A percentile compares a stretch with the other conserved stretches of the same genome.
phyloP scores from a whole-genome alignment of 306 rosid genomes.

The Vigna reflexopilosa region DNA sequence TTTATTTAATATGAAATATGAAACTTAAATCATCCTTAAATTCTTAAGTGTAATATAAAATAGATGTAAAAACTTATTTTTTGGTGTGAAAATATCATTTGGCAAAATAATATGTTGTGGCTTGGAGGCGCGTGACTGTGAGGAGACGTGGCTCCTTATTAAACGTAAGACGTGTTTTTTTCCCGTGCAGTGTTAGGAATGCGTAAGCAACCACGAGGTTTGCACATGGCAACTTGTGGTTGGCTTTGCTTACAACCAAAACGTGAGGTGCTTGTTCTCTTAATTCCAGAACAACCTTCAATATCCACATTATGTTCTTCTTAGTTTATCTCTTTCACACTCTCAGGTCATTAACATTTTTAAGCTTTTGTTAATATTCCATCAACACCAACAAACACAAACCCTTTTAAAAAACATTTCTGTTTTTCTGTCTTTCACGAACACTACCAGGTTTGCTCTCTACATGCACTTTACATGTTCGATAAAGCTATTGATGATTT shows the following conservation, averaged over 20 bases:
- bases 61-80: too few relatives aligned
- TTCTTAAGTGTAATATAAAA: too few relatives aligned
- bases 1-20: too few relatives aligned
- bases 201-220: neutral
- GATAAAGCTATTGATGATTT: neutral
- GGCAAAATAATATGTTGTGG: too few relatives aligned
- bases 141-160: neutral
- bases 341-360: neutral
- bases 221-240: conserved; percentile 40
- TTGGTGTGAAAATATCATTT: too few relatives aligned
- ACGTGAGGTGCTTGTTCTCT: conserved; percentile 41
- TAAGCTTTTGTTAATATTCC: neutral
- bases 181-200: neutral
- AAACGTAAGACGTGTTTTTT: neutral
- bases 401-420: neutral
- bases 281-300: neutral
- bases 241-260: neutral
- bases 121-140: too few relatives aligned
- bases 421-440: conserved; percentile 14
- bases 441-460: conserved; percentile 42
- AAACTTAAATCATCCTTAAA: too few relatives aligned
- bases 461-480: conserved; percentile 4
- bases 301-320: conserved; percentile 37
- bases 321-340: conserved; percentile 31
- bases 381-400: neutral